Percentiles rank a stretch among this genome's conserved stretches.
Conservation (phyloP, 73 alveolate species). For the Stentor roeselii region DNA sequence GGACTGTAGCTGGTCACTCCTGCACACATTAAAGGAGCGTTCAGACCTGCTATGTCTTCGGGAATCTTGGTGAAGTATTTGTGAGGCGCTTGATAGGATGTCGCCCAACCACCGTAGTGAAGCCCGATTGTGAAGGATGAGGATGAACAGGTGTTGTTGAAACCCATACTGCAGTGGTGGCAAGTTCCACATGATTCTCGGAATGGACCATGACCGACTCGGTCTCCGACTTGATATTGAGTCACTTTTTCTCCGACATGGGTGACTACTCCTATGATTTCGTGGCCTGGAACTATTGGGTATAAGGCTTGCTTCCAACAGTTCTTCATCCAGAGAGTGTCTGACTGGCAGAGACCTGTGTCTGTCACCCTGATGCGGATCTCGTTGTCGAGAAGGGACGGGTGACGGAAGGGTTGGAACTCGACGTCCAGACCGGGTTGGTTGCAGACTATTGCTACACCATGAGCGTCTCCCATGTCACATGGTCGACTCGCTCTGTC, state of each 20-base stretch:
- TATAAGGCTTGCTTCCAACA: slow-evolving; percentile 43
- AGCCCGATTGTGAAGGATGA: slow-evolving; percentile 16
- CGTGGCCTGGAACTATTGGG: slow-evolving; percentile 62
- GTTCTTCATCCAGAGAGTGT: slow-evolving; percentile 35
- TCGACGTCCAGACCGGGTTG: no score
- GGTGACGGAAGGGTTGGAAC: no score
- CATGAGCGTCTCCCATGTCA: no score
- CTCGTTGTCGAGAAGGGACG: no score
- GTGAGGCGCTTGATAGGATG: slow-evolving; percentile 31
- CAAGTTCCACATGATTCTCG: no score
- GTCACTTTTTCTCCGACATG: slow-evolving; percentile 34
- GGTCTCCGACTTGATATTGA: no score
- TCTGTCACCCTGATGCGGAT: slow-evolving; percentile 35
- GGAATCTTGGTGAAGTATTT: slow-evolving; percentile 32
- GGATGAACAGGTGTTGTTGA: no score
- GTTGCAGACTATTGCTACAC: no score
- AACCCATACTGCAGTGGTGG: no score
- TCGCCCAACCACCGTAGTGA: slow-evolving; percentile 44
- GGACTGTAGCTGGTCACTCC: slow-evolving; percentile 34
- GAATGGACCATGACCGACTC: no score
- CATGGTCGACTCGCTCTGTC: no score
- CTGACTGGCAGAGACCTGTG: slow-evolving; percentile 50
- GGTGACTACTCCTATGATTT: slow-evolving; percentile 44
- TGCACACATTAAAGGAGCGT: slow-evolving; percentile 36
- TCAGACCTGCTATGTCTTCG: slow-evolving; percentile 25